A percentile compares a stretch with the other conserved stretches of the same genome.
Conservation (phyloP, 805 yeast species). For the Sugiyamaella boreocaroliniensis region DNA sequence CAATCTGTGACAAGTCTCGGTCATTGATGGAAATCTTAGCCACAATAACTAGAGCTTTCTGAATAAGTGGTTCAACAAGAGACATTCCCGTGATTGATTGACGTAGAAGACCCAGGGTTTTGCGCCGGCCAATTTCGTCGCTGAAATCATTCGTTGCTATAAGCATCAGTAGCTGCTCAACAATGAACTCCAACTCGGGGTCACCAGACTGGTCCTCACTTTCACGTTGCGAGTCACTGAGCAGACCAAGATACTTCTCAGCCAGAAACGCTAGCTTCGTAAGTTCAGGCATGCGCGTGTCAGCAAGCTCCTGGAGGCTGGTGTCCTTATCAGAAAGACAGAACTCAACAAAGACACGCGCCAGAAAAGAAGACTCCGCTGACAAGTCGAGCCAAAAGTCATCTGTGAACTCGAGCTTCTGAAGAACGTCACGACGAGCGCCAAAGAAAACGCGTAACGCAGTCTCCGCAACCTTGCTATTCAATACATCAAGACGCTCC, state of each 20-base stretch:
- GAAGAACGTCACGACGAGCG: conserved; percentile 54
- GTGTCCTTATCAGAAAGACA: conserved; percentile 42
- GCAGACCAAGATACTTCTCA: conserved; percentile 44
- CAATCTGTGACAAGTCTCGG: conserved; percentile 75
- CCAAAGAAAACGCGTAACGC: conserved; percentile 62
- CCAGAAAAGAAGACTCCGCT: conserved; percentile 66
- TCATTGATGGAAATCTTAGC: conserved; percentile 69
- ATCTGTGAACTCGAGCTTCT: conserved; percentile 53
- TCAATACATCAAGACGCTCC: conserved; percentile 63
- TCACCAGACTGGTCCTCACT: conserved; percentile 32
- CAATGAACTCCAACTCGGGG: conserved; percentile 61
- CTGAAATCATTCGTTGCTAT: conserved; percentile 73
- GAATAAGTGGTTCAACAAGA: conserved; percentile 47
- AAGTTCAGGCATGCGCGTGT: conserved; percentile 71
- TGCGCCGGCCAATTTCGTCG: conserved; percentile 85
- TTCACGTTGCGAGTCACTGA: not conserved
- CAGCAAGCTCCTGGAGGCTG: conserved; percentile 48
- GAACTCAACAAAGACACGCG: conserved; percentile 58
- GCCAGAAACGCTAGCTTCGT: conserved; percentile 58
- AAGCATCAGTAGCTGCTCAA: conserved; percentile 63
- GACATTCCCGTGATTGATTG: conserved; percentile 42
- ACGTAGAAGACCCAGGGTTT: conserved; percentile 54
- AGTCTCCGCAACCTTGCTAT: conserved; percentile 56
- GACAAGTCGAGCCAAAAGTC: conserved; percentile 64
- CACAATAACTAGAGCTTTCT: conserved; percentile 56